phyloP scores from a whole-genome alignment of 2,329 filamentous ascomycete genomes.

The Colletotrichum orbiculare region DNA sequence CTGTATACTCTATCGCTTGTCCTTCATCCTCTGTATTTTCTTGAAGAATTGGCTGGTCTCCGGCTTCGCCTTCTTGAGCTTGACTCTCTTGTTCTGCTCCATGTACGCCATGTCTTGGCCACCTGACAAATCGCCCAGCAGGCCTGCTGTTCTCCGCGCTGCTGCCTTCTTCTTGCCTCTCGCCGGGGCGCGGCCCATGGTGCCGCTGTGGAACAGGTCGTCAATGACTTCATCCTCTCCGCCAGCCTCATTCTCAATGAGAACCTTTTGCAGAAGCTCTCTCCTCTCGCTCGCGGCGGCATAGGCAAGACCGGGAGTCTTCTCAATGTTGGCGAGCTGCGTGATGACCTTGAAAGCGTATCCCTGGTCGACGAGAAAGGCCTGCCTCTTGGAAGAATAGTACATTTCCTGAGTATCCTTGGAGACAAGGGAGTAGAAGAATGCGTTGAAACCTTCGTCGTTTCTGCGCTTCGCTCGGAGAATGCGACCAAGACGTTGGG shows the following conservation, averaged over 20 bases:
- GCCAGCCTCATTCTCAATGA: conserved; percentile 85
- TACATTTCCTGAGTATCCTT: conserved; percentile 99
- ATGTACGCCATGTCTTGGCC: conserved; percentile 98
- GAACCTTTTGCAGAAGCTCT: conserved; percentile 87
- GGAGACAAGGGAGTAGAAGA: conserved; percentile 97
- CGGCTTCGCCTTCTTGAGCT: conserved; percentile 71
- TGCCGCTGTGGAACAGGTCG: conserved; percentile 60
- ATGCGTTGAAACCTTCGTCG: conserved; percentile 98
- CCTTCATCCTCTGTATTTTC: conserved; percentile 72
- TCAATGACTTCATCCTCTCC: conserved; percentile 78
- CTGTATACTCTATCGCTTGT: conserved; percentile 26
- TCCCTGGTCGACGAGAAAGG: conserved; percentile 96
- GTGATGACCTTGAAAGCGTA: conserved; percentile 99
- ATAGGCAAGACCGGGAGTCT: conserved; percentile 83
- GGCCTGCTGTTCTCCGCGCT: conserved; percentile 84
- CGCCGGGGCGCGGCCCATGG: conserved; percentile 55
- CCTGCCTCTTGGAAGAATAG: conserved; percentile 95
- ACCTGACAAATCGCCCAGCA: conserved; percentile 85
- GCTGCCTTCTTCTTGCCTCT: conserved; percentile 62
- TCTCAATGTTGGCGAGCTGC: conserved; percentile 89
- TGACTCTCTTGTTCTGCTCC: conserved; percentile 80
- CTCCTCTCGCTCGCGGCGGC: conserved; percentile 82
- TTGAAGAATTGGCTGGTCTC: conserved; percentile 73
- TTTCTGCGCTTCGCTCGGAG: conserved; percentile 94
- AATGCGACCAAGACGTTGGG: conserved; percentile 91